These are phyloP conservation scores for Tetraselmis chui DNA, from an alignment of 139 green algal genomes.

Conservation along the genomic window DNA sequence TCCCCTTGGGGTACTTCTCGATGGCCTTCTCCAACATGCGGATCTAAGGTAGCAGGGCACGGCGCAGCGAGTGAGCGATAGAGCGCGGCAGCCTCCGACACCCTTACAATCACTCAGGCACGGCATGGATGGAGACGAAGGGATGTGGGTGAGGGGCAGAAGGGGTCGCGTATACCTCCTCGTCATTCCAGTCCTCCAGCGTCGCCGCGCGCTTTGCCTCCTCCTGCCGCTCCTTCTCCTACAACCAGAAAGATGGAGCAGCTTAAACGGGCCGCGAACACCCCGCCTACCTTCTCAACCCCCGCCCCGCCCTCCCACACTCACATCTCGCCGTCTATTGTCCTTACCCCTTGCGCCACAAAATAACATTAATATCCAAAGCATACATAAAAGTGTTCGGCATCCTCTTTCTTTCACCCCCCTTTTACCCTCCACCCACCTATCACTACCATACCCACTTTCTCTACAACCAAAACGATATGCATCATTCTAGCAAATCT, in stretches of 20 bases:
- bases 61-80: too few relatives aligned
- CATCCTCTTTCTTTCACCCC: too few relatives aligned
- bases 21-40: conserved; percentile 30
- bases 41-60: conserved; percentile 12
- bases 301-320: too few relatives aligned
- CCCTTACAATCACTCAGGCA: too few relatives aligned
- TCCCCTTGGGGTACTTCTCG: conserved; percentile 27
- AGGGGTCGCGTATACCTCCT: conserved; percentile 2
- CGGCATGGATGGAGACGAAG: too few relatives aligned
- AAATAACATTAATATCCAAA: too few relatives aligned
- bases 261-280: neutral
- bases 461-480: neutral
- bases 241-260: neutral
- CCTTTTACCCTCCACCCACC: neutral
- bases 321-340: too few relatives aligned
- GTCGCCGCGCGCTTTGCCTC: neutral
- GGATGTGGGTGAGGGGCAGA: neutral
- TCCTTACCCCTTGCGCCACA: too few relatives aligned
- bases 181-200: conserved; percentile 16
- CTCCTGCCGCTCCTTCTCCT: neutral
- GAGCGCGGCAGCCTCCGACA: too few relatives aligned
- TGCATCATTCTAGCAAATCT: too few relatives aligned
- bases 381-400: too few relatives aligned
- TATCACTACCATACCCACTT: neutral
- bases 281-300: too few relatives aligned